These are phyloP conservation scores for Scutellaria minor DNA, from an alignment of 257 asterid genomes.

Conservation along the genomic window DNA sequence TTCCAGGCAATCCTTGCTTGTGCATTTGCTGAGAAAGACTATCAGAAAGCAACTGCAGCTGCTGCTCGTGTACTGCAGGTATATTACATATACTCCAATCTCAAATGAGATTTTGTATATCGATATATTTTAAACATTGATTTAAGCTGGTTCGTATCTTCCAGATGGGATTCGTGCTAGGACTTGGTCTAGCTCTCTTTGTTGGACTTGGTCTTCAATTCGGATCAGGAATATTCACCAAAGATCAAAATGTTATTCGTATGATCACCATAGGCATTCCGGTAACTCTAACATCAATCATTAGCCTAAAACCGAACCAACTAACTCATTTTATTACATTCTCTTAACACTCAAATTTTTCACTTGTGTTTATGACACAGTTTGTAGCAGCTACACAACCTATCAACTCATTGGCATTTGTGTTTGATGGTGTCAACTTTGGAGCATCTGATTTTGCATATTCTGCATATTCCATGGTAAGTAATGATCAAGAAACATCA, in stretches of 20 bases:
- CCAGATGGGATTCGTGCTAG: constrained; percentile 93
- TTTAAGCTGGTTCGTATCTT: not conserved
- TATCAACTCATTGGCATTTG: constrained; percentile 84
- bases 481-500: not conserved
- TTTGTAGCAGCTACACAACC: constrained; percentile 95
- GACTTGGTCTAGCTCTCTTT: constrained; percentile 67
- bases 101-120: too few species aligned
- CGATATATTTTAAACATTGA: too few species aligned
- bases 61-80: constrained; percentile 91
- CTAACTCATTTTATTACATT: too few species aligned
- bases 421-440: constrained; percentile 86
- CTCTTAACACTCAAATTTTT: not conserved
- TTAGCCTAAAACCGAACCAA: not conserved
- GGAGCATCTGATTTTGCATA: constrained; percentile 93
- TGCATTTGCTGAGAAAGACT: constrained; percentile 95
- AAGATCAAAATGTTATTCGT: constrained; percentile 63
- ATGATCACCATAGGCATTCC: constrained; percentile 77
- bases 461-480: constrained; percentile 94
- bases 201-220: constrained; percentile 81
- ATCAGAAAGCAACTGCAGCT: constrained; percentile 74
- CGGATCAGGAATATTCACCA: constrained; percentile 84
- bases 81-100: not conserved
- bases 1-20: constrained; percentile 91
- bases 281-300: constrained; percentile 43
- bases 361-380: constrained; percentile 37